Base-by-base conservation (phyloP, 1,139 yeast genomes). In the Petasospora fabianii region DNA sequence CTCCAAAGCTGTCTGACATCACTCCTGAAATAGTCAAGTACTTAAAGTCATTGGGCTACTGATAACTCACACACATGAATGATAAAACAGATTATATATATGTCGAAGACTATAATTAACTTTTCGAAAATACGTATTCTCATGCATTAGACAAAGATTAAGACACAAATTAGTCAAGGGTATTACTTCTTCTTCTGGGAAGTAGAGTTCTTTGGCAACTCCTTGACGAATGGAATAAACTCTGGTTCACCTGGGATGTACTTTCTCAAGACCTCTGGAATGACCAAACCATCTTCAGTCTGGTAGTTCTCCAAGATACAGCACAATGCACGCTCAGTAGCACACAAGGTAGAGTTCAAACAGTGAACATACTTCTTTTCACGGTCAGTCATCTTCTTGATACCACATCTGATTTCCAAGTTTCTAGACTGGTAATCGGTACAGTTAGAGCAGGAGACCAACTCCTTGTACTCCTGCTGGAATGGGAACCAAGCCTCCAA, bases 401-500 rank as follows among this genome's bases (percentile, higher is more conserved):
- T 85, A 64, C 99, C 99, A 68, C 97, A 92, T 77, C 98, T 84
- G 61, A 92, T 92, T 71, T 92, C 98, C 62, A 94, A 75, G 75
- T 90, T 90, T 74, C 99, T 84, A 35, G 97, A 85, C 73, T 92
- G 99, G 71, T 92, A 92, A 69, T 92, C 99, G 44, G 98, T 94
- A 78, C 99, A 92, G 77, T 92, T 92, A 46, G 97, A 90, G 73
- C 97, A 92, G 19, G 97, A 87, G 45, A 94, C 98, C 58, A 92
- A 79, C 73, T 92, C 99, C 72, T 94, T 94, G 73, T 86, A 94
- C 69, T 94, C 98, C 66, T 88, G 77, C 75, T 92, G 98, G 85
- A 75, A 92, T 60, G 99, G 99, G 95, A 92, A 94, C 99, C 99
- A 92, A 34, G 99, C 99, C 73, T 92, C 99, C 62, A 92, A 76